Conservation (phyloP, 768 basidiomycete species). For the Kwoniella mangroviensis region DNA sequence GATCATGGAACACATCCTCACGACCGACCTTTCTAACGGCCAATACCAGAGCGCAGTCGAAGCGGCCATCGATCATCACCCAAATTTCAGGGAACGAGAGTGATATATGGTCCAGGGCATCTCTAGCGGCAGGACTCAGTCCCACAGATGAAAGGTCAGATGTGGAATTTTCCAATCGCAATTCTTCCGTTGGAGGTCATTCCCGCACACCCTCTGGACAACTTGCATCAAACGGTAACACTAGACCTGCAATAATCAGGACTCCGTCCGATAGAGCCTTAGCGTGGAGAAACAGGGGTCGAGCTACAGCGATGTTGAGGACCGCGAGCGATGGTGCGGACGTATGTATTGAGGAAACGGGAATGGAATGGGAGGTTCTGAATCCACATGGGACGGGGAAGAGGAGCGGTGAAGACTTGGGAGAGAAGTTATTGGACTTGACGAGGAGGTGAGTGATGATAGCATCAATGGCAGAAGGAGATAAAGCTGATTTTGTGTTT, state of each 20-base stretch:
- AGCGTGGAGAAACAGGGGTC: slow-evolving; percentile 35
- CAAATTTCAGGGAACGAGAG: slow-evolving; percentile 37
- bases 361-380: slow-evolving; percentile 47
- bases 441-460: slow-evolving; percentile 24
- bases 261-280: slow-evolving; percentile 28
- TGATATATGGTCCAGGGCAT: slow-evolving; percentile 24
- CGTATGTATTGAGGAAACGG: slow-evolving; percentile 42
- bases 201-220: slow-evolving; percentile 8
- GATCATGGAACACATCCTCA: slow-evolving; percentile 9
- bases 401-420: slow-evolving; percentile 16
- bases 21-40: slow-evolving; percentile 34
- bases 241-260: slow-evolving; percentile 10
- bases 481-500: background rate
- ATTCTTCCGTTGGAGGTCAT: slow-evolving; percentile 2
- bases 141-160: slow-evolving; percentile 20
- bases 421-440: background rate
- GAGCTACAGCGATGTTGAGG: slow-evolving; percentile 37
- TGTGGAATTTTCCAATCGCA: slow-evolving; percentile 1
- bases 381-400: slow-evolving; percentile 45
- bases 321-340: slow-evolving; percentile 52
- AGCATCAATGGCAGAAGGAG: background rate
- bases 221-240: slow-evolving; percentile 5
- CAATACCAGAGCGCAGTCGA: slow-evolving; percentile 21
- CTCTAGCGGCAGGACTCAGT: slow-evolving; percentile 8
- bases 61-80: slow-evolving; percentile 44